Conservation (phyloP, 2,329 filamentous ascomycete species). For the Arthroderma sp. region DNA sequence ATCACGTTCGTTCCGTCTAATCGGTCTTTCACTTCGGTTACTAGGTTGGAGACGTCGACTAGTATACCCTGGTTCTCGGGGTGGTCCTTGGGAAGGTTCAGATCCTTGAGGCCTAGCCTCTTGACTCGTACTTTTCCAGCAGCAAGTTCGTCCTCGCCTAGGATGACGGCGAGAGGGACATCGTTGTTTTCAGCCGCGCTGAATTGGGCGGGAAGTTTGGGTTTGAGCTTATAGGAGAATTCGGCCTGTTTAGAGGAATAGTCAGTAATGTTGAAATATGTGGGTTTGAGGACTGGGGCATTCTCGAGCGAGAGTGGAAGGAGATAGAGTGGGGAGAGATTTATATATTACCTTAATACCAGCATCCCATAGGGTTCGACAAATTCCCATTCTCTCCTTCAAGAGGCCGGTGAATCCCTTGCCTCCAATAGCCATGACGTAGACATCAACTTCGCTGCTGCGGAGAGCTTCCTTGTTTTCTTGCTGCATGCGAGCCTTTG, state of each 20-base stretch:
- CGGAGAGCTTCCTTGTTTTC: slow-evolving; percentile 44
- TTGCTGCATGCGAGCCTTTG: slow-evolving; percentile 59
- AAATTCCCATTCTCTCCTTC: slow-evolving; percentile 71
- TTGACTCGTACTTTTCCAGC: slow-evolving; percentile 79
- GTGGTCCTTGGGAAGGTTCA: slow-evolving; percentile 67
- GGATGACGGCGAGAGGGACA: slow-evolving; percentile 73
- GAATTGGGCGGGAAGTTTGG: slow-evolving; percentile 79
- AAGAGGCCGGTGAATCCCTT: slow-evolving; percentile 71
- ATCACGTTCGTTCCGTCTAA: slow-evolving; percentile 3
- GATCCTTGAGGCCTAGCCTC: slow-evolving; percentile 72
- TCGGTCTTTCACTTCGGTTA: slow-evolving; percentile 12
- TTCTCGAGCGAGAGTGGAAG: no score
- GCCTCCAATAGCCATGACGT: slow-evolving; percentile 86
- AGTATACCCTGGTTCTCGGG: slow-evolving; percentile 80
- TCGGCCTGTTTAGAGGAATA: slow-evolving; percentile 46
- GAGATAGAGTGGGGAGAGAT: neutral
- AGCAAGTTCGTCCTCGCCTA: slow-evolving; percentile 80
- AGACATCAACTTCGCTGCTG: slow-evolving; percentile 72
- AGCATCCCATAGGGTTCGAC: slow-evolving; percentile 65
- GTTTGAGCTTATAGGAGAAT: slow-evolving; percentile 80
- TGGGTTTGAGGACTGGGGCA: neutral
- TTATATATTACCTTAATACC: slow-evolving; percentile 56
- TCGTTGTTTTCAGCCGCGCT: slow-evolving; percentile 71
- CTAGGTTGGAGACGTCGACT: slow-evolving; percentile 42
- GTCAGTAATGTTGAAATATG: slow-evolving; percentile 12